Percentiles rank a stretch among this genome's conserved stretches.
Conservation (phyloP, 225 moss, liverwort and hornwort genomes). For the Antitrichia curtipendula region DNA sequence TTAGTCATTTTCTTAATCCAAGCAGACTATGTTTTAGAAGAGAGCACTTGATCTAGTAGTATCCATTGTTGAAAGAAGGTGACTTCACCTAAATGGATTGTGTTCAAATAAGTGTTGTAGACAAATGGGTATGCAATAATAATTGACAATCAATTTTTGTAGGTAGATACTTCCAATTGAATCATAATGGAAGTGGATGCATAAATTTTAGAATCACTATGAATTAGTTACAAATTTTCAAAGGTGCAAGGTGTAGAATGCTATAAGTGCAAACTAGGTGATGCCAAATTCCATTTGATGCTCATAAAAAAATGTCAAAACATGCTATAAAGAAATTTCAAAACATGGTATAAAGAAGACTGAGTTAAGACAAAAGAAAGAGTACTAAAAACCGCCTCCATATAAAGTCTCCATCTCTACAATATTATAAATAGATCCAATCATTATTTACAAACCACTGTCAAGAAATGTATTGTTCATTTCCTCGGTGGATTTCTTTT, state of each 20-base stretch:
- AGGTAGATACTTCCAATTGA: neutral
- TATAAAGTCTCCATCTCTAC: neutral
- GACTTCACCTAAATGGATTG: neutral
- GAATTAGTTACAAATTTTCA: neutral
- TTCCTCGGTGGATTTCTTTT: rapidly evolving
- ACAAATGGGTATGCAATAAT: neutral
- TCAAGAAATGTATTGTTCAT: rapidly evolving
- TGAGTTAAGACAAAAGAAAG: neutral
- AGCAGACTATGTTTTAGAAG: rapidly evolving
- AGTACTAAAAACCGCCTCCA: rapidly evolving
- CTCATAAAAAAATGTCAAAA: neutral
- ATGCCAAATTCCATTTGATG: neutral
- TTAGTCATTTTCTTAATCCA: neutral
- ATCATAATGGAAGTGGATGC: neutral
- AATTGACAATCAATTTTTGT: neutral
- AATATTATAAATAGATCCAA: neutral
- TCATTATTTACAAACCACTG: rapidly evolving
- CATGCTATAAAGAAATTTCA: neutral
- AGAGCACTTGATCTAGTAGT: neutral
- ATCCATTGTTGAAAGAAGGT: neutral
- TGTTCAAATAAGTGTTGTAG: rapidly evolving
- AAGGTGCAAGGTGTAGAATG: neutral
- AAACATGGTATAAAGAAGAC: neutral
- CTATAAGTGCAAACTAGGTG: neutral
- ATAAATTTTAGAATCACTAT: neutral